These are phyloP conservation scores for Alternaria infectoria DNA, from an alignment of 2,329 filamentous ascomycete genomes.

Conservation along the genomic window DNA sequence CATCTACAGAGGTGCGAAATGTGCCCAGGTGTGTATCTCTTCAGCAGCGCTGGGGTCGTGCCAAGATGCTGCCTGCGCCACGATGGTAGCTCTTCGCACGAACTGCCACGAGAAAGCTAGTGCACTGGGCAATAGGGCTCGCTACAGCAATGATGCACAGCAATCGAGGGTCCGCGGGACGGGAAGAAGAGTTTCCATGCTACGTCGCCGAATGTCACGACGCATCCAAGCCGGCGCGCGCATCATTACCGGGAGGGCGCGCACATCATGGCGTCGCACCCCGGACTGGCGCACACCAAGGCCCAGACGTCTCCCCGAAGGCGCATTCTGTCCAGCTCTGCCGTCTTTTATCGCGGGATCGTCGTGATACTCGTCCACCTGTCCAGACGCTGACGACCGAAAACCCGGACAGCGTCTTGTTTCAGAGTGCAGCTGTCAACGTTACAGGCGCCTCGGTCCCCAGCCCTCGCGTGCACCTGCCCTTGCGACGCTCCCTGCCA, in stretches of 20 bases:
- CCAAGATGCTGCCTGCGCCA: background rate
- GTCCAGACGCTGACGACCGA: background rate
- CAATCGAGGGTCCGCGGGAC: constrained; percentile 6
- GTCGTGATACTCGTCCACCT: background rate
- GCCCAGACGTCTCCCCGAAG: background rate
- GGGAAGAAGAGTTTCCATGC: constrained; percentile 10
- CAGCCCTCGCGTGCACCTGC: constrained; percentile 18
- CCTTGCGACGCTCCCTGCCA: constrained; percentile 8
- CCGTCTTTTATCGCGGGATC: background rate
- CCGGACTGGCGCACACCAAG: constrained; percentile 13
- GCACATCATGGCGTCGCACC: constrained; percentile 16
- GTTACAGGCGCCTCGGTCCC: constrained; percentile 9
- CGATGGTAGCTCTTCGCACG: background rate
- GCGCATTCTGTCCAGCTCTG: background rate
- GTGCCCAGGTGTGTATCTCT: too few species aligned
- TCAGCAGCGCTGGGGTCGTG: background rate
- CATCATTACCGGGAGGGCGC: constrained; percentile 21
- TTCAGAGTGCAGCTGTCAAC: constrained; percentile 5
- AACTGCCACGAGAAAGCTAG: constrained; percentile 1
- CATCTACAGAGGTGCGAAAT: background rate
- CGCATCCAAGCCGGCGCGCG: constrained; percentile 18
- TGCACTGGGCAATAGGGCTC: constrained; percentile 2
- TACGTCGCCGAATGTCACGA: constrained; percentile 21
- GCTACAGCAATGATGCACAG: constrained; percentile 13
- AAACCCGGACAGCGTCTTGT: background rate